A percentile compares a stretch with the other conserved stretches of the same genome.
Evolutionary conservation across 2,329 filamentous ascomycete genomes (phyloP).

Genomic region (Xylaria sp.): DNA sequence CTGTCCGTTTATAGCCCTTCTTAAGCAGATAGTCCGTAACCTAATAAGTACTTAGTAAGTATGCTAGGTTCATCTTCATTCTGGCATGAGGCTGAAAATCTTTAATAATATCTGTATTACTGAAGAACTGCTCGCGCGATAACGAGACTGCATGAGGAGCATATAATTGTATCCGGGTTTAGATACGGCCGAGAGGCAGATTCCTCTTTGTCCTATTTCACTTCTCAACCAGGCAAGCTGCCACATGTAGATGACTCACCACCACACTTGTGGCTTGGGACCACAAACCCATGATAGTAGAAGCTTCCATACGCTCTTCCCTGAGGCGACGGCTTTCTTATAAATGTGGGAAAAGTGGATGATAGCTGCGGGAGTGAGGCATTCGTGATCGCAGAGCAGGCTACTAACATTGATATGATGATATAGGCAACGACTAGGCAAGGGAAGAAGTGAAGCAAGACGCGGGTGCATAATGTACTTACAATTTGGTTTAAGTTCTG

Average conservation of each 20-base stretch:
- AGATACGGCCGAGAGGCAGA: too few relatives aligned
- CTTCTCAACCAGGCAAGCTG: neutral
- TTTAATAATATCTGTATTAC: too few relatives aligned
- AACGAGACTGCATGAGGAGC: too few relatives aligned
- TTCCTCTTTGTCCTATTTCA: too few relatives aligned
- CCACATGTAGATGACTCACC: neutral
- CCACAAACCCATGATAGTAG: neutral
- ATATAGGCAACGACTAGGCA: constrained; percentile 28
- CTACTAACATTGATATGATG: neutral
- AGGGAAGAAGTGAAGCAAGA: neutral
- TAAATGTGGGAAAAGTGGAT: neutral
- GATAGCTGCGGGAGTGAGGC: neutral
- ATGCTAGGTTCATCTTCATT: neutral
- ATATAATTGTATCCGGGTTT: too few relatives aligned
- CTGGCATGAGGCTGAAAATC: neutral
- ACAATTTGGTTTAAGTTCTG: constrained; percentile 97
- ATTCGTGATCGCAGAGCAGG: neutral
- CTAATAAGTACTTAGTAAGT: constrained; percentile 43
- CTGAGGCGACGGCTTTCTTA: neutral
- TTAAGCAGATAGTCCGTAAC: constrained; percentile 95
- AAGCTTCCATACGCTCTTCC: neutral
- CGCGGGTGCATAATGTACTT: constrained; percentile 48
- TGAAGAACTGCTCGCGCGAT: too few relatives aligned
- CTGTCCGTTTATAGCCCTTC: constrained; percentile 90
- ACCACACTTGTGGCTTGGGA: neutral